Evolutionary conservation across 176 grass and related monocot species (phyloP).

Genomic region (Eleusine coracana): DNA sequence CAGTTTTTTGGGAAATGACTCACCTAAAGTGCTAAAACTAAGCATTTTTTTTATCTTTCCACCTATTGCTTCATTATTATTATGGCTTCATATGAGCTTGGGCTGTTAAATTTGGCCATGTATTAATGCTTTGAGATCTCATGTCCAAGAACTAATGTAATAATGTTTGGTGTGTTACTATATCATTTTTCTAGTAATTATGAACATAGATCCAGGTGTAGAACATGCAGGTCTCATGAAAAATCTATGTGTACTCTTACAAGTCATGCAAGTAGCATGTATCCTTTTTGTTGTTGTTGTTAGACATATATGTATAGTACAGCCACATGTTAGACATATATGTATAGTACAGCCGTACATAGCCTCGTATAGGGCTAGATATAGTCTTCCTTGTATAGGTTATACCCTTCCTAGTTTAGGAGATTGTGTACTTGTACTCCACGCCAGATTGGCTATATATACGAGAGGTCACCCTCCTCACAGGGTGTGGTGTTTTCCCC

Average conservation of each 20-base stretch:
- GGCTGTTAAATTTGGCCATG: not conserved
- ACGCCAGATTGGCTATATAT: no score
- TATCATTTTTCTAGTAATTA: not conserved
- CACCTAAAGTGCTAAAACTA: not conserved
- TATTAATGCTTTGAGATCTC: not conserved
- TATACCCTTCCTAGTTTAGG: no score
- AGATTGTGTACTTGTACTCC: no score
- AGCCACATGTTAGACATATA: no score
- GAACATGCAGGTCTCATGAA: not conserved
- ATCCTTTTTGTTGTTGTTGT: not conserved
- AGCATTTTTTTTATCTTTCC: not conserved
- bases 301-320: no score
- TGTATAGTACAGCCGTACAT: no score
- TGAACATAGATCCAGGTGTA: not conserved
- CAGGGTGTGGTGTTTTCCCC: no score
- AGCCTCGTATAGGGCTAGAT: no score
- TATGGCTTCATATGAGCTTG: not conserved
- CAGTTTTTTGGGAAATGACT: conserved; percentile 10
- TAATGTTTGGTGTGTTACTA: not conserved
- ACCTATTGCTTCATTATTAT: not conserved
- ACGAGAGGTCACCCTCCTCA: no score
- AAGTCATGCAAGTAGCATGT: not conserved
- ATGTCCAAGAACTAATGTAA: not conserved
- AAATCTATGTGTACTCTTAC: not conserved
- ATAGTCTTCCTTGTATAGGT: no score